phyloP scores from a whole-genome alignment of 192 early-diverging fungal species.

The Rhizophlyctis rosea region DNA sequence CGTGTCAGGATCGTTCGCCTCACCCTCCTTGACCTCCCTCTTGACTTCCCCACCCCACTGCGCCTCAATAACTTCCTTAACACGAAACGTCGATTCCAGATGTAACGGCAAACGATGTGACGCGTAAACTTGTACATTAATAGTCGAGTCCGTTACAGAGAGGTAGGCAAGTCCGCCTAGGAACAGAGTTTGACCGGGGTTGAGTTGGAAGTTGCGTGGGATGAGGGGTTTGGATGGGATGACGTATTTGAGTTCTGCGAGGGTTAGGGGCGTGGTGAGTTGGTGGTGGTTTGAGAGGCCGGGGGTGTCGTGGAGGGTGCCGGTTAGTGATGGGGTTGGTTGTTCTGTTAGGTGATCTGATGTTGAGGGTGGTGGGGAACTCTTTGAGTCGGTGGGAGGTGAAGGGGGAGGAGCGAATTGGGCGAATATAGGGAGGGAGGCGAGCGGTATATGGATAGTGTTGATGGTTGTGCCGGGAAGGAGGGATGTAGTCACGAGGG shows the following conservation, averaged over 20 bases:
- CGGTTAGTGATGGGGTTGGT: not conserved
- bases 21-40: too few relatives aligned
- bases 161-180: slow-evolving; percentile 21
- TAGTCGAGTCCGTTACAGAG: not conserved
- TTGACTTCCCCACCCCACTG: too few relatives aligned
- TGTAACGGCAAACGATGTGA: slow-evolving; percentile 12
- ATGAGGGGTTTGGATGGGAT: slow-evolving; percentile 4
- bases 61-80: too few relatives aligned
- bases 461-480: slow-evolving; percentile 76
- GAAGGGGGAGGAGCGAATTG: not conserved
- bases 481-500: slow-evolving; percentile 53
- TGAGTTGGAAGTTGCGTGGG: not conserved
- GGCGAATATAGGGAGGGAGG: not conserved
- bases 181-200: slow-evolving; percentile 1
- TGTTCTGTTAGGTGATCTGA: not conserved
- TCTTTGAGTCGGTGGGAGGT: not conserved
- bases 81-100: too few relatives aligned
- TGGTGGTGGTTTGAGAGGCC: slow-evolving; percentile 15
- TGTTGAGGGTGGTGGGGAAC: not conserved
- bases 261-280: slow-evolving; percentile 18
- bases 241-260: slow-evolving; percentile 8
- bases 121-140: slow-evolving; percentile 7
- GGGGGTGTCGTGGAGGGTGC: slow-evolving; percentile 23
- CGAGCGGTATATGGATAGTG: slow-evolving; percentile 53
- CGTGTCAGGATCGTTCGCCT: too few relatives aligned